Evolutionary conservation across 2,329 filamentous ascomycete species (phyloP).

Genomic region (Capronia coronata): DNA sequence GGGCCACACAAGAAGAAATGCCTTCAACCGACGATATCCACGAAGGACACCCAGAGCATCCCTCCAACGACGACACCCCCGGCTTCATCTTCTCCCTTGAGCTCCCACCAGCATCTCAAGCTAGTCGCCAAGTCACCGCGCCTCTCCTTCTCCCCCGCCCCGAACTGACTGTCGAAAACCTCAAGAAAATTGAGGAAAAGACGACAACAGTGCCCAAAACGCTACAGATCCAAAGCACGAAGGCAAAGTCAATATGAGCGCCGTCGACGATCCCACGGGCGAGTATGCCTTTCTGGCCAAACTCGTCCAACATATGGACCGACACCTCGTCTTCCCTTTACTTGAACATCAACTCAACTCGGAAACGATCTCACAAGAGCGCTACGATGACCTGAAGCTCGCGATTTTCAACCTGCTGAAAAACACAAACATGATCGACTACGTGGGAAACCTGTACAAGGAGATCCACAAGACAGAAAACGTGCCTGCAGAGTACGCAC

Average conservation of each 20-base stretch:
- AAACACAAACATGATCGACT: constrained; percentile 98
- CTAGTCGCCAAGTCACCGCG: not conserved
- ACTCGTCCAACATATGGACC: constrained; percentile 85
- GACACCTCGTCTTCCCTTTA: constrained; percentile 92
- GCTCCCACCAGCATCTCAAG: not conserved
- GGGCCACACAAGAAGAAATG: constrained; percentile 7
- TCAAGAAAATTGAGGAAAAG: not conserved
- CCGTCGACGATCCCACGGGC: constrained; percentile 48
- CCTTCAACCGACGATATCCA: constrained; percentile 3
- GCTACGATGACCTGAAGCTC: constrained; percentile 61
- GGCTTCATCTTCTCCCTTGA: constrained; percentile 12
- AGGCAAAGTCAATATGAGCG: constrained; percentile 11
- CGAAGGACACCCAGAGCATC: constrained; percentile 8
- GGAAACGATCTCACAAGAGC: constrained; percentile 66
- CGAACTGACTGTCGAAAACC: constrained; percentile 1
- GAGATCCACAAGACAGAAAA: constrained; percentile 76
- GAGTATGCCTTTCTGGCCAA: constrained; percentile 79
- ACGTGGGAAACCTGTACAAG: constrained; percentile 84
- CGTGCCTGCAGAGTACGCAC: constrained; percentile 74
- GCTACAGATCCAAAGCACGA: not conserved
- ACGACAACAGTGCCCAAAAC: not conserved
- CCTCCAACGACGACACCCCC: constrained; percentile 4
- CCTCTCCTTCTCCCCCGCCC: not conserved
- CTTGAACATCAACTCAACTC: constrained; percentile 83
- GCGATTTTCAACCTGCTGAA: constrained; percentile 92